These are phyloP conservation scores for Leccinum pachyderme DNA, from an alignment of 1,284 basidiomycete genomes.

Conservation along the genomic window DNA sequence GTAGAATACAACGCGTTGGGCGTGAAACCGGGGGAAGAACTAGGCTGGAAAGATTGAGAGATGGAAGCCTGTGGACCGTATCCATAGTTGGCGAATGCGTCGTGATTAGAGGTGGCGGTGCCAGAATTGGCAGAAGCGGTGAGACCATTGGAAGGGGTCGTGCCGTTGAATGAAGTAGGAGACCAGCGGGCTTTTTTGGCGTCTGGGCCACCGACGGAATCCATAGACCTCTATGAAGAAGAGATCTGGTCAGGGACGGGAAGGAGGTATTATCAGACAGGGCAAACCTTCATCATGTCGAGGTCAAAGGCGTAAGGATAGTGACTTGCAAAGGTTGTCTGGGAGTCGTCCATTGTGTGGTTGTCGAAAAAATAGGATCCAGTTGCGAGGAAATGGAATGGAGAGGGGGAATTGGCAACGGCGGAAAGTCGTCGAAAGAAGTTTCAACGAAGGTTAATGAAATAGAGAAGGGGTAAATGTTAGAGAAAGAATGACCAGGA, in stretches of 20 bases:
- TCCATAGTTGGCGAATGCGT: conserved; percentile 80
- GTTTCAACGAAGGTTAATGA: conserved; percentile 34
- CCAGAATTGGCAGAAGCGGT: conserved; percentile 34
- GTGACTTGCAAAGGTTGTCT: conserved; percentile 64
- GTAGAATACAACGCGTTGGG: conserved; percentile 64
- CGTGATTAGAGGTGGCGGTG: conserved; percentile 44
- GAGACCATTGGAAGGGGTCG: conserved; percentile 36
- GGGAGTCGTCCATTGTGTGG: conserved; percentile 66
- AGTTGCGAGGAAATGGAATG: conserved; percentile 29
- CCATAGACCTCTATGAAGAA: conserved; percentile 67
- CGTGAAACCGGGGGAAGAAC: conserved; percentile 45
- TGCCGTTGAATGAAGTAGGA: conserved; percentile 56
- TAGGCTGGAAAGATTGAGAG: conserved; percentile 45
- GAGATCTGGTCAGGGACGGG: conserved; percentile 2
- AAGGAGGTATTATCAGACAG: background rate
- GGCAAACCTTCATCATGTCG: conserved; percentile 82
- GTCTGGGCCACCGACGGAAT: conserved; percentile 74
- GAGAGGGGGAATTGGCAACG: conserved; percentile 39
- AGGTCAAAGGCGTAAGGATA: conserved; percentile 74
- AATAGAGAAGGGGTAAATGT: conserved; percentile 42
- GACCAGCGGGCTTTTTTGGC: conserved; percentile 87
- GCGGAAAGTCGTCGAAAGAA: conserved; percentile 39
- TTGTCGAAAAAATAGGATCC: conserved; percentile 23
- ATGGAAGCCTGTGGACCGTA: conserved; percentile 73
- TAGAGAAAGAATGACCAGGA: conserved; percentile 36